Percentiles rank a stretch among this genome's conserved stretches.
Evolutionary conservation across 495 filamentous ascomycete species (phyloP).

Genomic region (Parathielavia appendiculata): DNA sequence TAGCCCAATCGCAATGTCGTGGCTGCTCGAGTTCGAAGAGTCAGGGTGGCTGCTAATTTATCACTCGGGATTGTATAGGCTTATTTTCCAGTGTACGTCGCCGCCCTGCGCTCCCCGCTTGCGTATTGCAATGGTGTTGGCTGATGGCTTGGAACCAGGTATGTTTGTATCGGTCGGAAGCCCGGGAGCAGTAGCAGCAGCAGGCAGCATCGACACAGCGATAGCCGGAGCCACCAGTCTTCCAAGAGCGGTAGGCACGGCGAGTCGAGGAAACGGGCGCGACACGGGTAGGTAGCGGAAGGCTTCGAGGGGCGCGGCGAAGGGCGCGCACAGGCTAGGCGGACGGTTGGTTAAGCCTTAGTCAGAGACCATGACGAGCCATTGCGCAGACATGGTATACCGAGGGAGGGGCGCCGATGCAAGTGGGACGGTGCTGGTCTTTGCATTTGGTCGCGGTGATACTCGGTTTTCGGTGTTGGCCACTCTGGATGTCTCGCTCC

Average conservation of each 20-base stretch:
- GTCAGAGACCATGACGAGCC: not conserved
- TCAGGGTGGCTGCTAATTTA: not conserved
- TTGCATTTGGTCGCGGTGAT: too few species aligned
- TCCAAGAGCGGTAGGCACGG: conserved; percentile 25
- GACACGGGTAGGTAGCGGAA: conserved; percentile 5
- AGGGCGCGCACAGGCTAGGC: not conserved
- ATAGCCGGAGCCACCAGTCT: conserved; percentile 21
- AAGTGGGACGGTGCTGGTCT: too few species aligned
- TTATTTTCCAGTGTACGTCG: conserved; percentile 71
- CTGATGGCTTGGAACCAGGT: conserved; percentile 36
- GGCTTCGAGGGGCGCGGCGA: not conserved
- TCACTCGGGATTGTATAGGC: conserved; percentile 36
- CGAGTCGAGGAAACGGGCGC: conserved; percentile 29
- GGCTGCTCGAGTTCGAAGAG: too few species aligned
- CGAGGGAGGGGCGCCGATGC: not conserved
- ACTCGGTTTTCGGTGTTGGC: too few species aligned
- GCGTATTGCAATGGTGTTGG: not conserved
- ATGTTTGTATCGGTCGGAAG: conserved; percentile 52
- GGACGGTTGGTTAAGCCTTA: not conserved
- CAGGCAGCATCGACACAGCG: conserved; percentile 22
- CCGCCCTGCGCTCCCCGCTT: not conserved
- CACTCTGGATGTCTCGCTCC: too few species aligned
- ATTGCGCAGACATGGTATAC: too few species aligned
- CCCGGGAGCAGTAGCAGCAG: conserved; percentile 32
- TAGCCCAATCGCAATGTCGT: not conserved